phyloP scores from a whole-genome alignment of 371 early-diverging fungal genomes.

The Phascolomyces articulosus region DNA sequence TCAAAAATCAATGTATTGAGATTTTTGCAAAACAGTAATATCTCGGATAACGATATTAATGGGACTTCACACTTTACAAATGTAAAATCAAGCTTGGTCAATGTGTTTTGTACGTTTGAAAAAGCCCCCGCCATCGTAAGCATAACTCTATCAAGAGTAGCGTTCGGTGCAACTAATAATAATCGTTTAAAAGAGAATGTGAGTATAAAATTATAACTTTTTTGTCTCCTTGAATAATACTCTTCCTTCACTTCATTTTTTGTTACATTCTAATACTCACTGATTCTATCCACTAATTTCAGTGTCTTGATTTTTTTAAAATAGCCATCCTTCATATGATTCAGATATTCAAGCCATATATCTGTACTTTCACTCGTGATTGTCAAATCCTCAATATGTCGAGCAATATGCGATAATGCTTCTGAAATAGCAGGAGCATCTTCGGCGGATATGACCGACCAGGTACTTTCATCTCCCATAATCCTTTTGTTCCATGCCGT shows the following conservation, averaged over 20 bases:
- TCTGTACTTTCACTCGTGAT: not conserved
- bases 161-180: no score
- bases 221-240: not conserved
- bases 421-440: not conserved
- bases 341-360: not conserved
- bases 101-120: no score
- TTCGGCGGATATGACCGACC: not conserved
- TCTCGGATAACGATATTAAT: not conserved
- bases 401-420: not conserved
- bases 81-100: no score
- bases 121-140: no score
- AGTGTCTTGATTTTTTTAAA: not conserved
- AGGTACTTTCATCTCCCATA: not conserved
- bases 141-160: no score
- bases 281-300: not conserved
- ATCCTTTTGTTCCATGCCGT: not conserved
- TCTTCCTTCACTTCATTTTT: not conserved
- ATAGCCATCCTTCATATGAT: not conserved
- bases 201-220: no score
- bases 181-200: no score
- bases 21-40: not conserved
- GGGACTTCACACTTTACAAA: no score
- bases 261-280: not conserved
- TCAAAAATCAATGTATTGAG: not conserved
- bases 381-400: not conserved